Base-by-base conservation (phyloP, 345 rosid species). In the Eucalyptus curtisii region DNA sequence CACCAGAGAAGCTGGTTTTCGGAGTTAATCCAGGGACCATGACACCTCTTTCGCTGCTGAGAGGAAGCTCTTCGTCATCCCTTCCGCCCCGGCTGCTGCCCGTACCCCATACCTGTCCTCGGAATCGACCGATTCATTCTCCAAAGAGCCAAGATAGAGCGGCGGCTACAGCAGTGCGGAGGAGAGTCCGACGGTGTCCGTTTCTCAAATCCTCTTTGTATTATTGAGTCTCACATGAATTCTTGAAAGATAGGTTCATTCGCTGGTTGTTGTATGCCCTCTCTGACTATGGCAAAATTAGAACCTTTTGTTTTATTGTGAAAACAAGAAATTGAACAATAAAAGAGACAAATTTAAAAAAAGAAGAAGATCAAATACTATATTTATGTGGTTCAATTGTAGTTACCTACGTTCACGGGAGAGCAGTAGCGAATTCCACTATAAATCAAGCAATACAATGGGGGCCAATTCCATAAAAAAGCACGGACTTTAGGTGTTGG, bases 371-470 rank as follows among this genome's bases (percentile, higher is more conserved):
- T 49, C 0, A 0, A 49, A 49, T 49, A 15, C 1, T 49, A 49
- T 1, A 15, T 15, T 49, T 0, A 15, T 49, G 20, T 16, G 3
- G 1, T 49, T 49, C 1, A 0, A 7, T 49, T 1, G 19, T 49
- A 49, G 3, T 49, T 49, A 49, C 19, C 7, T 49, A 49, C 1
- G 0, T 49, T 49, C 1, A 49, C 0, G 4, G 2, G 55, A 50
- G 20, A 50, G 1, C 0, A 50, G 4, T 50, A 17, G 6, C 1
- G 1, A 7, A 50, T 50, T 50, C 1, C 0, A 17, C 9, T 50
- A 52, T 52, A 19, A 0, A 3, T 52, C 1, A 52, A 52, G 0
- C 24, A 52, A 19, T 52, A 7, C 10, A 52, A n/a, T n/a, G n/a
- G n/a, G 40, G 40, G 40, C 40, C 40, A 37, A 37, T 37, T 37